Percentiles rank a stretch among this genome's conserved stretches.
Conservation (phyloP, 768 basidiomycete species). For the Crucibulum laeve region DNA sequence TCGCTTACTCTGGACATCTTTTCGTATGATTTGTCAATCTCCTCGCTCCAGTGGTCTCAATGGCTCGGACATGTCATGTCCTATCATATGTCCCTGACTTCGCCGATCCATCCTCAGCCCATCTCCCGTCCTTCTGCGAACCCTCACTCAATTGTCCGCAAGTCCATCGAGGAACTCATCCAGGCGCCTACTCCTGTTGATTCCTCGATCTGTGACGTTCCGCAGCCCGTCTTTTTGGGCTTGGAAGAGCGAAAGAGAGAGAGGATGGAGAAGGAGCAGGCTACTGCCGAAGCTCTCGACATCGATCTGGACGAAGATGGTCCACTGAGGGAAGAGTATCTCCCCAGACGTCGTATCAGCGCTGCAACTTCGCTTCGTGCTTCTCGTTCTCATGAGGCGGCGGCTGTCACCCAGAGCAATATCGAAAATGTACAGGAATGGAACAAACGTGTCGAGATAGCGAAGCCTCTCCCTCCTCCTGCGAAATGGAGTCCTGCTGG, state of each 20-base stretch:
- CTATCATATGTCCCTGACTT: conserved; percentile 61
- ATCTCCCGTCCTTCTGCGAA: conserved; percentile 75
- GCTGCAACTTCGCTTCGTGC: conserved; percentile 20
- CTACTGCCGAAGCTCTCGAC: conserved; percentile 49
- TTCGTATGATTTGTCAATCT: conserved; percentile 64
- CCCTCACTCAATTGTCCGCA: conserved; percentile 65
- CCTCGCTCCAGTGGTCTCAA: conserved; percentile 58
- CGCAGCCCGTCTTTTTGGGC: conserved; percentile 70
- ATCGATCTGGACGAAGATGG: conserved; percentile 84
- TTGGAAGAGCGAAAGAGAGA: conserved; percentile 61
- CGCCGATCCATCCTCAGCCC: conserved; percentile 61
- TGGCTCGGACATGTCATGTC: conserved; percentile 67
- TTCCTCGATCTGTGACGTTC: conserved; percentile 24
- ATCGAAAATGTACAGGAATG: conserved; percentile 8
- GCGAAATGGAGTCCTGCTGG: conserved; percentile 79
- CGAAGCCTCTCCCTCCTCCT: conserved; percentile 57
- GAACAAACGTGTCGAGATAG: conserved; percentile 9
- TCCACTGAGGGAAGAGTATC: conserved; percentile 75
- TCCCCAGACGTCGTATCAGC: conserved; percentile 64
- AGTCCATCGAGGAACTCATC: conserved; percentile 65
- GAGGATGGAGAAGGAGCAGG: conserved; percentile 39
- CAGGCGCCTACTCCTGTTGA: conserved; percentile 39
- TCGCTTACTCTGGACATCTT: conserved; percentile 68
- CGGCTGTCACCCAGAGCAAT: conserved; percentile 5
- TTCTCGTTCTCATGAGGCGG: conserved; percentile 9